A percentile compares a stretch with the other conserved stretches of the same genome.
Evolutionary conservation across 805 yeast genomes (phyloP).

Genomic region (Metschnikowia matae): DNA sequence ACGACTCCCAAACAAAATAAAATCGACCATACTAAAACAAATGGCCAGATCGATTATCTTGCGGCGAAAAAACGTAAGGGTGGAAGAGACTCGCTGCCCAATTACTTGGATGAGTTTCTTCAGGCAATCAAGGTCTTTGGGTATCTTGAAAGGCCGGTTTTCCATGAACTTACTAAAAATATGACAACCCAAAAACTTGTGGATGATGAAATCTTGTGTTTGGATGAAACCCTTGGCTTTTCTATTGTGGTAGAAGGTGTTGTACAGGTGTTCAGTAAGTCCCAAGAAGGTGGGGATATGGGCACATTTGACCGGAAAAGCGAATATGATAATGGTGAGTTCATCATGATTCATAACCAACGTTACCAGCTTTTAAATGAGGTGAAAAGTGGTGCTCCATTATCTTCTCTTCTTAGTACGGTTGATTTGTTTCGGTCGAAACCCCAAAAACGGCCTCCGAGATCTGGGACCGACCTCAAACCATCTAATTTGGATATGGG

Average conservation of each 20-base stretch:
- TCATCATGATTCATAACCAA: slow-evolving; percentile 49
- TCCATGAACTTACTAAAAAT: slow-evolving; percentile 86
- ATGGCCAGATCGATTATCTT: slow-evolving; percentile 43
- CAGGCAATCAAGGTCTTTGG: slow-evolving; percentile 93
- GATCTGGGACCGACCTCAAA: too few relatives aligned
- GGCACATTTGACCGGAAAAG: slow-evolving; percentile 19
- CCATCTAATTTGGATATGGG: too few relatives aligned
- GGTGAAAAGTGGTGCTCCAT: slow-evolving; percentile 77
- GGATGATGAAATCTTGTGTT: slow-evolving; percentile 67
- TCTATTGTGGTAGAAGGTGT: slow-evolving; percentile 91
- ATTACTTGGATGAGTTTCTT: slow-evolving; percentile 83
- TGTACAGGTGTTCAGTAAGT: slow-evolving; percentile 68
- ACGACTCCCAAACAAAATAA: slow-evolving; percentile 28
- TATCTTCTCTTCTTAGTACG: slow-evolving; percentile 78
- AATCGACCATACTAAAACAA: slow-evolving; percentile 36
- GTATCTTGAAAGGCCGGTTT: slow-evolving; percentile 82
- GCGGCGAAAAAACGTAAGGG: slow-evolving; percentile 30
- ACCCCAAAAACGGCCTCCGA: too few relatives aligned
- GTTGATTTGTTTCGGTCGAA: slow-evolving; percentile 57
- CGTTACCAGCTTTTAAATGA: slow-evolving; percentile 73
- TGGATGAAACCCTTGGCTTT: slow-evolving; percentile 78
- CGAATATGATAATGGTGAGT: slow-evolving; percentile 36
- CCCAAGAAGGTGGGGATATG: slow-evolving; percentile 22
- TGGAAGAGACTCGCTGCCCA: slow-evolving; percentile 36
- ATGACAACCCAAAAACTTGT: slow-evolving; percentile 85